Base-by-base conservation (phyloP, 129 eudicot genomes). In the Escallonia rubra region DNA sequence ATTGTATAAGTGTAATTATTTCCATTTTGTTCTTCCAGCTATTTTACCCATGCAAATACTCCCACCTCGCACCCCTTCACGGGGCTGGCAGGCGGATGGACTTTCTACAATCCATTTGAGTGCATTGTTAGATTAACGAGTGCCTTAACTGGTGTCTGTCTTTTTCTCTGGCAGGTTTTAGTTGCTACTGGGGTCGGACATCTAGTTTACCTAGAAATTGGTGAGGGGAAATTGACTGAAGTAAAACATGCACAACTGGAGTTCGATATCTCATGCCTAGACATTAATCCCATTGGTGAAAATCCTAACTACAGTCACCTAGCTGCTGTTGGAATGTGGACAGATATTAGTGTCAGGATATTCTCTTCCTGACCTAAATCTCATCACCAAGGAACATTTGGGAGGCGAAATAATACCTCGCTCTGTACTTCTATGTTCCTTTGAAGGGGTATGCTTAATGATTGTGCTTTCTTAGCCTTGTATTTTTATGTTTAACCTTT, bases 251-350 rank as follows among this genome's bases (percentile, higher is more conserved):
- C 83, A 40, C 86, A 86, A 64, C 47, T 89, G 83, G 92, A 93
- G 74, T 78, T 89, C 66, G 99, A 93, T 56, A 76, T 93, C 46
- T 93, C 99, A 47, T 93, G 99, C 79, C 92, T 93, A 13, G 99
- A 93, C 74, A 86, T 93, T 64, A 93, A 93, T 62, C 95, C 99
- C 3, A 87, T 93, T 63, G 95, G 99, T 68, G 92, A 90, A 49
- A 85, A 93, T 67, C 86, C 88, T 62, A 93, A 81, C 43, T 80
- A 72, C 14, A 89, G 99, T 73, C 79, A 85, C 62, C 88, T 84
- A 38, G 99, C 96, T 49, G 99, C 95, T 5, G 99, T 93, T 79
- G 99, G 99, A 69, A 89, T 93, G 99, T 93, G 99, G 99, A 93
- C 95, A 1, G 96, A 89, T 73, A 93, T 93, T 41, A 89, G 95